Percentiles rank a stretch among this genome's conserved stretches.
These are phyloP conservation scores for Rhizopus arrhizus DNA, from an alignment of 371 early-diverging fungal genomes.

Conservation along the genomic window DNA sequence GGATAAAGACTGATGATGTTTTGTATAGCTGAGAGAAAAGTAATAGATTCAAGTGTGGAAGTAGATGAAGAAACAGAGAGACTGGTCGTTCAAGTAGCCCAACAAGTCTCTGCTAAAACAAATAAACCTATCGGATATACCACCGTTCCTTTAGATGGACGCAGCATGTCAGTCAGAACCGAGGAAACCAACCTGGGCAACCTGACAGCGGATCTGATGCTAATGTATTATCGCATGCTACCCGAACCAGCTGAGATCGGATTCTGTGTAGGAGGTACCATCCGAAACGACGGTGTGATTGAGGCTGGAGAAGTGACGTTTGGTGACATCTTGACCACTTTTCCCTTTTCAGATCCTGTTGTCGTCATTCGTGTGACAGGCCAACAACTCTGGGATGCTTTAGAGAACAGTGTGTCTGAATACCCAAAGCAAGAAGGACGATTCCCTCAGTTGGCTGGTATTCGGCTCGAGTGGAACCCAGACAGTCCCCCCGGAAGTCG, in stretches of 20 bases:
- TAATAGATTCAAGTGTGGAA: constrained; percentile 35
- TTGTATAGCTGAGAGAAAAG: constrained; percentile 39
- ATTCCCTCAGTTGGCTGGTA: constrained; percentile 65
- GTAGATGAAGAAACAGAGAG: constrained; percentile 41
- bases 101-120: constrained; percentile 46
- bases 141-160: constrained; percentile 53
- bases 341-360: constrained; percentile 68
- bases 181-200: constrained; percentile 63
- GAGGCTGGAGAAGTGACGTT: constrained; percentile 57
- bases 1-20: constrained; percentile 1
- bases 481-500: constrained; percentile 45
- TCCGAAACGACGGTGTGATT: constrained; percentile 60
- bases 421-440: constrained; percentile 69
- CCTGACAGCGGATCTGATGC: constrained; percentile 64
- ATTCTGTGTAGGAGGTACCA: constrained; percentile 59
- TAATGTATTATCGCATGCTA: constrained; percentile 44
- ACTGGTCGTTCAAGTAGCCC: constrained; percentile 43
- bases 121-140: constrained; percentile 55
- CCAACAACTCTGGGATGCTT: constrained; percentile 54
- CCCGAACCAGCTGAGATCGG: constrained; percentile 50
- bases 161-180: constrained; percentile 55
- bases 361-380: constrained; percentile 64
- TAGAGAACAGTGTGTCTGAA: constrained; percentile 63
- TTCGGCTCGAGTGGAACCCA: constrained; percentile 62
- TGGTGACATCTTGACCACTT: constrained; percentile 61